Evolutionary conservation across 176 grass and related monocot species (phyloP), one percentile per base, ranked within the genome.

Genomic region (Poa pratensis): DNA sequence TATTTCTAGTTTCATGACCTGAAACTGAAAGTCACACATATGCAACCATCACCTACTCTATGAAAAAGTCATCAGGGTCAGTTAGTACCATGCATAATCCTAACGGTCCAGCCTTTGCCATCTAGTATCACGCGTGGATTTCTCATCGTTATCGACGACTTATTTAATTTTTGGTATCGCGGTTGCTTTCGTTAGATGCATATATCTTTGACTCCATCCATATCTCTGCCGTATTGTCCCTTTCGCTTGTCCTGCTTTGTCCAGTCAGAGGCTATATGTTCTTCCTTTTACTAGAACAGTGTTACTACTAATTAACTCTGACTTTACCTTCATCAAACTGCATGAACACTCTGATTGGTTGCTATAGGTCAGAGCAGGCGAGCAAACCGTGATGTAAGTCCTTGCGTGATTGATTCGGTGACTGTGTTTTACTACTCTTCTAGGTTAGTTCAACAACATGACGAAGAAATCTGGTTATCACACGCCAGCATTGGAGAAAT

Each of bases 331-430:
- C 53, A 26, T 34, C 22, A 13, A 8, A 70, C 28, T 46, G 1
- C 5, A 86, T 63, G 60, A 45, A 34, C 0, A 11, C 20, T 37
- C 37, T 13, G 30, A n/a, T 86, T 23, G 78, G 58, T 70, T 77
- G 78, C 78, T 85, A 14, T 83, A 39, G 84, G 84, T 90, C 84
- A 79, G 37, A 78, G 71, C 74, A 86, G 66, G 46, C 83, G 65
- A 73, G 66, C 88, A 17, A 86, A 83, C 67, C 1, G 52, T 35
- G 80, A 66, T 61, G 55, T 66, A 73, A 83, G 35, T 73, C 39
- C 8, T 9, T 78, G 32, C 42, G 80, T 83, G 61, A 42, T 24
- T 73, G 61, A 61, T 37, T 54, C 69, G 42, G 9, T 49, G 13
- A 65, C 23, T 7, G 13, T 23, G 55, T 75, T 59, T 4, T 69